Evolutionary conservation across 495 filamentous ascomycete species (phyloP), one percentile per base, ranked within the genome.

Genomic region (Podospora comata): DNA sequence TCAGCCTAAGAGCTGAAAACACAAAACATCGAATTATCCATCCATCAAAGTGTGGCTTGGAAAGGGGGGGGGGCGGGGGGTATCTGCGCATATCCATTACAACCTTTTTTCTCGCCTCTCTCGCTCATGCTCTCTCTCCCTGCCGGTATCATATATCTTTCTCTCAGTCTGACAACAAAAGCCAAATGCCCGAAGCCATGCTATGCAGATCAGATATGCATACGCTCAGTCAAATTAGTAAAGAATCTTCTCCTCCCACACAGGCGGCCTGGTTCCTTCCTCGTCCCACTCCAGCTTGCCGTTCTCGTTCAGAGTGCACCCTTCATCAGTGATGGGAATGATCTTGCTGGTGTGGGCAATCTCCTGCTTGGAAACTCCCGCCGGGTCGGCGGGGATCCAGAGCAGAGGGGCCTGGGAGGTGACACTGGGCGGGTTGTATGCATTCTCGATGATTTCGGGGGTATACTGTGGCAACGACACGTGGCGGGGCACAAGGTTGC

Each of bases 321-420:
- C 92, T 74, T 96, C 90, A 77, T 97, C 92, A 0, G 90, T 93
- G 70, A 92, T 93, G 4, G 87, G 84, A 60, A 97, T 90, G 55
- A 91, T 88, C 68, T 84, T 85, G 70, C 82, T 80, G 18, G 89
- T 91, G 73, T 93, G 89, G 19, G 80, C 80, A 60, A 93, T 81
- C 81, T 97, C 94, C 79, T 94, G 89, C 76, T 83, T 84, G 56
- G 87, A 91, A 55, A 97, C 84, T 61, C 94, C 94, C 66, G 89
- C 81, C 1, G 83, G 78, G 73, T 97, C 94, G 61, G 84, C 83
- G 5, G 93, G 91, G 66, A 97, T 89, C 94, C 94, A 97, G 30
- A 97, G 82, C 54, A 94, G 78, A 26, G 92, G 91, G 1, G 88
- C 83, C 66, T 80, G 75, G 11, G 87, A 82, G 11, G 72, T 86